These are phyloP conservation scores for Tetrapisispora nanseiensis DNA, from an alignment of 805 yeast genomes.

Conservation along the genomic window DNA sequence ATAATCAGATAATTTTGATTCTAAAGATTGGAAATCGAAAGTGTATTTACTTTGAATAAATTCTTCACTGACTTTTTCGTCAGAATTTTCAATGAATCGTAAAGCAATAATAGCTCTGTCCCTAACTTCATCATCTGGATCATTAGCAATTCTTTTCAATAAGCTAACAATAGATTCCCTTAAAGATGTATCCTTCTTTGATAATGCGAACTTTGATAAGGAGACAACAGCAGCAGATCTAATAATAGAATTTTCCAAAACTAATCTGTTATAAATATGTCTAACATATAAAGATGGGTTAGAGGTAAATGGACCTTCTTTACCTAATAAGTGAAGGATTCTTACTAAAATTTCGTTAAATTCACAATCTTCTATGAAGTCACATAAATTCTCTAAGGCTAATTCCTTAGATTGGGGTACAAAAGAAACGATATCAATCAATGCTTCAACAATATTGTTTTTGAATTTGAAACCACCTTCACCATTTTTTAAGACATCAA, in stretches of 20 bases:
- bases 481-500: constrained; percentile 68
- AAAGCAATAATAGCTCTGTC: constrained; percentile 90
- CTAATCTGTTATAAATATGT: constrained; percentile 94
- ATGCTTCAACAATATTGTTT: constrained; percentile 81
- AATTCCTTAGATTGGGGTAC: constrained; percentile 74
- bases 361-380: constrained; percentile 97
- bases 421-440: constrained; percentile 81
- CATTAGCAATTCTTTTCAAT: constrained; percentile 74
- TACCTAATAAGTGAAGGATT: constrained; percentile 82
- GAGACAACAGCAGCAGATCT: constrained; percentile 94
- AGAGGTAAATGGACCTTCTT: constrained; percentile 81
- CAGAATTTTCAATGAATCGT: constrained; percentile 40
- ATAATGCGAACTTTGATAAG: constrained; percentile 78
- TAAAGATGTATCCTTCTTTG: constrained; percentile 56
- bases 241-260: constrained; percentile 87
- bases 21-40: constrained; percentile 70
- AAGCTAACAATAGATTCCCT: constrained; percentile 62
- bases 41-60: constrained; percentile 59
- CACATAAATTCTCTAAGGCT: constrained; percentile 85
- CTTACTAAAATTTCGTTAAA: constrained; percentile 90
- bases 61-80: constrained; percentile 31
- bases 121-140: constrained; percentile 93
- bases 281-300: constrained; percentile 88
- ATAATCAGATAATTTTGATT: constrained; percentile 64
- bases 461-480: constrained; percentile 86